phyloP scores from a whole-genome alignment of 2,329 filamentous ascomycete genomes.

The Talaromyces sp. region DNA sequence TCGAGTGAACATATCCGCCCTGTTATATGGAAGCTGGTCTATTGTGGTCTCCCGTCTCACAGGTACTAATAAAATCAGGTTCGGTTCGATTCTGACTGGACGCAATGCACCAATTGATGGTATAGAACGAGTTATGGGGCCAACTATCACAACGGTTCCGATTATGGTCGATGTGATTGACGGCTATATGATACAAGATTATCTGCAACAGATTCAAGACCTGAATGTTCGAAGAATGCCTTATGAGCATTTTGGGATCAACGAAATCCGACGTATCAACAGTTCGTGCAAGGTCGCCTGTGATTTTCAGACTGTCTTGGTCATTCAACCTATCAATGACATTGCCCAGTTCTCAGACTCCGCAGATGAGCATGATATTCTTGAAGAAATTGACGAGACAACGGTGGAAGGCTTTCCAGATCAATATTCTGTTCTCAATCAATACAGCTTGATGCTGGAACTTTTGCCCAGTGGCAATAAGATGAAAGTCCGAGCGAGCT shows the following conservation, averaged over 20 bases:
- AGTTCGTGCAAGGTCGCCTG: not conserved
- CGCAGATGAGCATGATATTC: not conserved
- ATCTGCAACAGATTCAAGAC: not conserved
- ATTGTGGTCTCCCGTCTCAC: not conserved
- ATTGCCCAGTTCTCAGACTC: not conserved
- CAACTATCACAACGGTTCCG: slow-evolving; percentile 4
- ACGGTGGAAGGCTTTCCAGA: not conserved
- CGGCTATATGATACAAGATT: not conserved
- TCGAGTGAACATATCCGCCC: not conserved
- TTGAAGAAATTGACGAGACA: not conserved
- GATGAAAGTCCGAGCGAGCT: not conserved
- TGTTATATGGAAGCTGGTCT: not conserved
- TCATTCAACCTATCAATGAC: not conserved
- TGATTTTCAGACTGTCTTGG: not conserved
- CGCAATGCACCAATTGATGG: slow-evolving; percentile 9
- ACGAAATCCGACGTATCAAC: slow-evolving; percentile 40
- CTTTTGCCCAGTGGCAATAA: not conserved
- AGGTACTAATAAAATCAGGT: not conserved
- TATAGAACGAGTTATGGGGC: slow-evolving; percentile 3
- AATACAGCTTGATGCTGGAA: slow-evolving; percentile 9
- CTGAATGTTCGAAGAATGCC: slow-evolving; percentile 41
- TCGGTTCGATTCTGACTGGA: slow-evolving; percentile 3
- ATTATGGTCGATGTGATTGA: not conserved
- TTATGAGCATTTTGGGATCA: slow-evolving; percentile 55
- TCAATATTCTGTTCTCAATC: slow-evolving; percentile 8